Evolutionary conservation across 257 asterid genomes (phyloP), one percentile per base, ranked within the genome.

Genomic region (Plectranthus barbatus): DNA sequence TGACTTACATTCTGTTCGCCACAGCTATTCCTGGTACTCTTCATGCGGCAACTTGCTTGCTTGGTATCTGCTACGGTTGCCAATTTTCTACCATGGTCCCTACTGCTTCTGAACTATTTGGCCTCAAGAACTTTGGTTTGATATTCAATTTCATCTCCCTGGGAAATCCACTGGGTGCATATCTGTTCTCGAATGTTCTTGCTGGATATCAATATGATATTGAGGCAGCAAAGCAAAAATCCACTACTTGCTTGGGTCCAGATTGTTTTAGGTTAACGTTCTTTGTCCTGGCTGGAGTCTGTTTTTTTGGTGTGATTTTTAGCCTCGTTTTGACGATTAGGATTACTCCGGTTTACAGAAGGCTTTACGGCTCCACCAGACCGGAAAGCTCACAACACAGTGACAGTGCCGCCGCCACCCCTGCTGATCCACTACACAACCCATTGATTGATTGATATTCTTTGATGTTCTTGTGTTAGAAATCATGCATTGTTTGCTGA

Each of bases 131-230:
- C 76, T 87, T 87, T 37, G 93, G 95, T 42, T 64, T 84, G 68
- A 72, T 87, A 23, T 76, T 80, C 73, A 87, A 72, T 66, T 79
- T 87, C 72, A 69, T 87, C 72, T 72, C 81, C 10, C 64, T 84
- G 1, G 92, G 95, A 11, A 87, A 82, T 66, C 95, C 95, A 20
- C 66, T 84, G 13, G 93, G 93, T 14, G 95, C 95, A 0, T 66
- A 46, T 66, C 74, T 87, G 49, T 87, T 87, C 80, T 87, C 95
- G n/a, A 81, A 77, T 42, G 82, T 82, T 24, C 88, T 87, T 55
- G 93, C 90, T n/a, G 90, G 90, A 29, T 62, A 46, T 66, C 68
- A 84, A n/a, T 87, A 82, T 14, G 93, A 87, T 56, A 75, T 29
- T 0, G 92, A 84, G 80, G 87, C 93, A 4, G 83, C 77, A 10